Conservation (phyloP, 2,329 filamentous ascomycete genomes). For the Colletotrichum liaoningense region DNA sequence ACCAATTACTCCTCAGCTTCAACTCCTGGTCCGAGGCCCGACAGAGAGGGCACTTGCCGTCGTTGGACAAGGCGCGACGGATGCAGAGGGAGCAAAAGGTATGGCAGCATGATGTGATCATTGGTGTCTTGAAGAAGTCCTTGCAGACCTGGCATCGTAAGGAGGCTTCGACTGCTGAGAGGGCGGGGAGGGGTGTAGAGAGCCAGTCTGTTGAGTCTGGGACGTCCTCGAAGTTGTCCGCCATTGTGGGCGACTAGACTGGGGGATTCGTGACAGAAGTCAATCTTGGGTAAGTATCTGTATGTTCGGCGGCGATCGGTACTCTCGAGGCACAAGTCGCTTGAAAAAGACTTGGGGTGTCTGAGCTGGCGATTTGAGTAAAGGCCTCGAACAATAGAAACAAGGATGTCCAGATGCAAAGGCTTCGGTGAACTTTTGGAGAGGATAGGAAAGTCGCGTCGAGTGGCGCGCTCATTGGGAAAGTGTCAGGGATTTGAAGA, state of each 20-base stretch:
- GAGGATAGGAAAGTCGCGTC: conserved; percentile 22
- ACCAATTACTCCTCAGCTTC: conserved; percentile 86
- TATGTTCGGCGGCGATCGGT: background rate
- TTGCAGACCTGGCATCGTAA: conserved; percentile 98
- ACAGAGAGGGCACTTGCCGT: conserved; percentile 91
- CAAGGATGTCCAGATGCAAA: background rate
- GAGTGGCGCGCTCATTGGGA: conserved; percentile 22
- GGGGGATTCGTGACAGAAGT: background rate
- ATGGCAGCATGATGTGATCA: conserved; percentile 94
- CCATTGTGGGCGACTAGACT: conserved; percentile 40
- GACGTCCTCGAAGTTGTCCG: conserved; percentile 57
- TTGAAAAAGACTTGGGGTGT: background rate
- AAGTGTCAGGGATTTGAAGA: background rate
- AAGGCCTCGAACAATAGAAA: background rate
- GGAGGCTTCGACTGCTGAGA: conserved; percentile 82
- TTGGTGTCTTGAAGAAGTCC: conserved; percentile 94
- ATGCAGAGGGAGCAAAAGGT: conserved; percentile 98
- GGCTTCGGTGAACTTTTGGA: background rate
- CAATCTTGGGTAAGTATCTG: background rate
- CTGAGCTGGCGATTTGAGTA: background rate
- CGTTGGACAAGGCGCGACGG: conserved; percentile 82
- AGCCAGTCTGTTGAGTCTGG: conserved; percentile 90
- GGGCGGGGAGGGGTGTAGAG: conserved; percentile 71
- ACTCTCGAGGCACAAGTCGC: background rate
- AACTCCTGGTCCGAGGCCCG: conserved; percentile 83